A percentile compares a stretch with the other conserved stretches of the same genome.
Conservation (phyloP, 257 asterid genomes). For the Solanum lignicaule region DNA sequence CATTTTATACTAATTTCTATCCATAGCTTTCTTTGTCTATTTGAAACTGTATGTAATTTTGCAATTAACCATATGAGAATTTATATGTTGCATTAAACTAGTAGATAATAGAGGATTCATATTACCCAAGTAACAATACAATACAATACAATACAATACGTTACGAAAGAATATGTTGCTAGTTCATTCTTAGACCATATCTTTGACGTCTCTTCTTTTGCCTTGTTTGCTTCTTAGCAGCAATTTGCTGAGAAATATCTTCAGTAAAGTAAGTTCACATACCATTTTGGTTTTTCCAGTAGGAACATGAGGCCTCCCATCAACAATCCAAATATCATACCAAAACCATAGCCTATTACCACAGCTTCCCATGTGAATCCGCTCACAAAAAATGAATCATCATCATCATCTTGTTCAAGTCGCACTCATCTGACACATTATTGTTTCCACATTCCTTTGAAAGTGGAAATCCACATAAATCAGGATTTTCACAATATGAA, state of each 20-base stretch:
- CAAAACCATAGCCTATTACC: not conserved
- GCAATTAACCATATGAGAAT: no score
- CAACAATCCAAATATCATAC: not conserved
- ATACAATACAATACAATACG: no score
- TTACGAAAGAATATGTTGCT: not conserved
- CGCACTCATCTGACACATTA: no score
- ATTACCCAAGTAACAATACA: no score
- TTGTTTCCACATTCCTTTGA: not conserved
- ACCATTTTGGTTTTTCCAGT: not conserved
- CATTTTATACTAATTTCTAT: no score
- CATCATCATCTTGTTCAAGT: not conserved
- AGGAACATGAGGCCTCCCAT: not conserved
- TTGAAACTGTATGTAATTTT: no score
- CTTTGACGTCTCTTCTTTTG: not conserved
- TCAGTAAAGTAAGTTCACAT: not conserved
- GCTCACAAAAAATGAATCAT: not conserved
- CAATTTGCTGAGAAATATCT: not conserved
- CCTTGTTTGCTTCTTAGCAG: no score
- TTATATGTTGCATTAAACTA: no score
- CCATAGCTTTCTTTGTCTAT: no score
- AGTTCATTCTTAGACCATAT: not conserved
- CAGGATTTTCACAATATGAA: no score
- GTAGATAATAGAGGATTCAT: no score
- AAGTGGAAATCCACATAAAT: no score
- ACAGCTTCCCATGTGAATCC: not conserved